These are phyloP conservation scores for Aspergillus texensis DNA, from an alignment of 2,329 filamentous ascomycete genomes.

Conservation along the genomic window DNA sequence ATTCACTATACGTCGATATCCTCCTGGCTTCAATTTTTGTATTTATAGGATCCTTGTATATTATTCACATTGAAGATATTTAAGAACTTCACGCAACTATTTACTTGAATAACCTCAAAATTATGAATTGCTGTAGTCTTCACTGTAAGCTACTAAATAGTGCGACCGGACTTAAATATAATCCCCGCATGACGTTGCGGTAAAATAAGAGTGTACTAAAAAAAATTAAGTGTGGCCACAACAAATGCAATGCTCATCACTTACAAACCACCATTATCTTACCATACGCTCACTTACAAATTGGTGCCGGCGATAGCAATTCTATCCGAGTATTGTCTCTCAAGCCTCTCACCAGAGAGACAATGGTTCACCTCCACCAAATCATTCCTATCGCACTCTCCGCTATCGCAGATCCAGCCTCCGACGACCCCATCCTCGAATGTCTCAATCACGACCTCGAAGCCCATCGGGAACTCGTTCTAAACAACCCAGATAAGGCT, in stretches of 20 bases:
- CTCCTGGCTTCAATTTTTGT: background rate
- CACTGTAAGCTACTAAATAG: background rate
- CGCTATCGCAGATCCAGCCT: slow-evolving; percentile 30
- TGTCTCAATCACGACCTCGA: slow-evolving; percentile 32
- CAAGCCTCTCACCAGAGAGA: background rate
- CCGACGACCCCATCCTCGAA: slow-evolving; percentile 40
- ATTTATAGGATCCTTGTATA: slow-evolving; percentile 3
- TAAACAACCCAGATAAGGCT: slow-evolving; percentile 43
- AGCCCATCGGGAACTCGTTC: slow-evolving; percentile 27
- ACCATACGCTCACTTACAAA: background rate
- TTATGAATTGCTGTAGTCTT: background rate
- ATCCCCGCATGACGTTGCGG: slow-evolving; percentile 11
- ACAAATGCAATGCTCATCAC: background rate
- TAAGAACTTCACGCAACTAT: background rate
- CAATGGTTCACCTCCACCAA: slow-evolving; percentile 25
- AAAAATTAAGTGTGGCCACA: background rate
- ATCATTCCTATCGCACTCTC: slow-evolving; percentile 29
- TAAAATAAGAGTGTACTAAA: background rate
- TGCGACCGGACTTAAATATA: background rate
- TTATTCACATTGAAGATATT: background rate
- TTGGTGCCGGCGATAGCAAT: background rate
- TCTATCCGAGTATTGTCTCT: background rate
- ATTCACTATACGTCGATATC: background rate
- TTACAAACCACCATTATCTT: background rate
- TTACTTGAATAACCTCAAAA: background rate